Conservation (phyloP, 108 stramenopile species). For the Discostella pseudostelligera region DNA sequence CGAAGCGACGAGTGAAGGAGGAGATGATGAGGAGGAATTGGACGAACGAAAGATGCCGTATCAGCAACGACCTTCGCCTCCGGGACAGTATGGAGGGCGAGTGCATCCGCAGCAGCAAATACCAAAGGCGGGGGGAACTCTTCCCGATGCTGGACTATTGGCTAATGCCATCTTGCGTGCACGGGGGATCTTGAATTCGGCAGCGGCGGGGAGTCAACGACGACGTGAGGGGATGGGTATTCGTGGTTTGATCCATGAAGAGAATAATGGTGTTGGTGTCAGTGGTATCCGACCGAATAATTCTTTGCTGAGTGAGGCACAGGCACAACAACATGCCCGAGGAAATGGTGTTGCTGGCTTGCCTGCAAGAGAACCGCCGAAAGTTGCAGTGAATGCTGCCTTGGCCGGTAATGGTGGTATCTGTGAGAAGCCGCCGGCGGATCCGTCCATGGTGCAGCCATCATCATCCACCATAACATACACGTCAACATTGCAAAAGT, state of each 20-base stretch:
- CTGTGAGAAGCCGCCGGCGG: neutral
- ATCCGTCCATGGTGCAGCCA: neutral
- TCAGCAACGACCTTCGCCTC: neutral
- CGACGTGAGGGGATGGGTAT: constrained; percentile 13
- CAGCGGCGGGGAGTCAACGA: constrained; percentile 4
- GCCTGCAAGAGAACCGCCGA: neutral
- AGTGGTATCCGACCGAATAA: neutral
- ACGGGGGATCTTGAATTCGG: neutral
- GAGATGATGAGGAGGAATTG: neutral
- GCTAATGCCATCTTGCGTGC: constrained; percentile 2
- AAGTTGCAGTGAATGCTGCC: no score
- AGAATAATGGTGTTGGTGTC: neutral
- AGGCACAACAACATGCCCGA: neutral
- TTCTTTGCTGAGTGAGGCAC: neutral
- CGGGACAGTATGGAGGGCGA: constrained; percentile 6
- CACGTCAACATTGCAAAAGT: constrained; percentile 4
- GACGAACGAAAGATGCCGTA: constrained; percentile 4
- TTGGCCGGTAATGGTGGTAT: neutral
- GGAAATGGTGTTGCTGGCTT: neutral
- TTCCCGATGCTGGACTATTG: neutral
- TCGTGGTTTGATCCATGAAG: neutral
- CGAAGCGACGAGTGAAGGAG: neutral
- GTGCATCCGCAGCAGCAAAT: no score
- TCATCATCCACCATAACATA: neutral
- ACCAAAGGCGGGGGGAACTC: neutral